Base-by-base conservation (phyloP, 1,284 basidiomycete genomes). In the Mycocalia duriaeana region DNA sequence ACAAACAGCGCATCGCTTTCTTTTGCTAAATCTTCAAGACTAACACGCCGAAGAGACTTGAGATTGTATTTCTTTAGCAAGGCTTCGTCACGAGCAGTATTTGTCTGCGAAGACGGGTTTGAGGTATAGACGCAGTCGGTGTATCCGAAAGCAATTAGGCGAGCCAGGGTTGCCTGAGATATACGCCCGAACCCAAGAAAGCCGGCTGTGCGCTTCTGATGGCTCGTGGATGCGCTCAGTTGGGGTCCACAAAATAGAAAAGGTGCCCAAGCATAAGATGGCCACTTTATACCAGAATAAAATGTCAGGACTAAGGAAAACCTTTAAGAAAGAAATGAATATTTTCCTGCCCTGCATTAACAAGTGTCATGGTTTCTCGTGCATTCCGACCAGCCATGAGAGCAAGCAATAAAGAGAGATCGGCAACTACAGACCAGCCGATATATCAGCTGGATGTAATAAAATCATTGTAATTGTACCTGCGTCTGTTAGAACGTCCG, bases 131-230 rank as follows among this genome's bases (percentile, higher is more conserved):
- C 56, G 51, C 80, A 84, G 54, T 79, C 71, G 0, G 79, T 82
- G 54, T 89, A 73, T 24, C 85, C 80, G 61, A 95, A 95, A 2
- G 89, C 79, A 11, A 89, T 68, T 20, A 95, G 77, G 11, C 92
- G 83, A 7, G 76, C 67, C 37, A 93, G 75, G 0, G 85, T 88
- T 3, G 85, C 84, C 56, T 92, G 89, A 0, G 91, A 82, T 55
- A 95, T 96, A 39, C 94, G 84, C 4, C 94, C 95, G 58, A 97
- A 97, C 6, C 95, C 94, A 25, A 97, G 71, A 69, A 98, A 95
- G 0, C 93, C 94, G 3, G 86, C 79, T 2, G 85, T 94, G 48
- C 85, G 77, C 25, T 50, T 72, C 2, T 75, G 74, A 8, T 77
- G 71, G 35, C 74, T 63, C 1, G 67, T 57, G 1, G 76, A 74